These are phyloP conservation scores for Trametes sanguinea DNA, from an alignment of 768 basidiomycete genomes.

Conservation along the genomic window DNA sequence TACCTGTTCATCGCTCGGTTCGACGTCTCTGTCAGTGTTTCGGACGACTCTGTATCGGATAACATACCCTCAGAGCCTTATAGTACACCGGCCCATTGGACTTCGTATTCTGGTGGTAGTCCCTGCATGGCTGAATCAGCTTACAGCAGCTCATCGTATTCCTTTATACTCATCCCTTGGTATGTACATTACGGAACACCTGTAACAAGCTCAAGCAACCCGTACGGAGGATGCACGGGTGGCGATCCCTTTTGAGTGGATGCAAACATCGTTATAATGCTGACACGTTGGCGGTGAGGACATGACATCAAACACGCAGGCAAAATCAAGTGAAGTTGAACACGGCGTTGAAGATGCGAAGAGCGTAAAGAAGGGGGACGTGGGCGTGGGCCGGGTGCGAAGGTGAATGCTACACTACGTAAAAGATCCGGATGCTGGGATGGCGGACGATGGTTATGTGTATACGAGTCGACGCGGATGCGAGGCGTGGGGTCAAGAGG, in stretches of 20 bases:
- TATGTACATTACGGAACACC: too few species aligned
- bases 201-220: too few species aligned
- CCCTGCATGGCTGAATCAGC: too few species aligned
- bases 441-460: background rate
- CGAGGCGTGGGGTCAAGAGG: background rate
- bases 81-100: too few species aligned
- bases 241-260: background rate
- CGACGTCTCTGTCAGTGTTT: too few species aligned
- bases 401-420: constrained; percentile 28
- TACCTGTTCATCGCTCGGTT: too few species aligned
- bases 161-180: too few species aligned
- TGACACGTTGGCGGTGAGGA: constrained; percentile 5
- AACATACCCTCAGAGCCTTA: too few species aligned
- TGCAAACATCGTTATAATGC: background rate
- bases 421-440: constrained; percentile 19
- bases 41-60: too few species aligned
- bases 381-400: background rate
- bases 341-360: constrained; percentile 7
- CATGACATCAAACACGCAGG: constrained; percentile 2
- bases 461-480: background rate
- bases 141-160: too few species aligned
- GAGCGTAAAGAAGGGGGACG: constrained; percentile 4
- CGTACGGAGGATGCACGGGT: too few species aligned
- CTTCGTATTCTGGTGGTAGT: too few species aligned
- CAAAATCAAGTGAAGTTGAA: constrained; percentile 15